phyloP scores from a whole-genome alignment of 108 stramenopile genomes.

The Discostella stelligeroides region DNA sequence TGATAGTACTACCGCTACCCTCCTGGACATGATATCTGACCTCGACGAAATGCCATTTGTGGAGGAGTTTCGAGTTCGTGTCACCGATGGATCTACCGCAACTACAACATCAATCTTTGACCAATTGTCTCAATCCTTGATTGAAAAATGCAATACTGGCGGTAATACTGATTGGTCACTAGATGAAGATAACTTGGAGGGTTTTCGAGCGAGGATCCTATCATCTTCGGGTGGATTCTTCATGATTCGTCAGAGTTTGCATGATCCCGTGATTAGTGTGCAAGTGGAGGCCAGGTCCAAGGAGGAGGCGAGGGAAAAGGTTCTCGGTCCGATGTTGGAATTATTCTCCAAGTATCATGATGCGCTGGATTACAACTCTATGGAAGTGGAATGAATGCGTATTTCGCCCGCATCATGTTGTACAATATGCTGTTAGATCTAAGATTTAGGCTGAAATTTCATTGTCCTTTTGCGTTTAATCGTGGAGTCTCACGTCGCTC shows the following conservation, averaged over 20 bases:
- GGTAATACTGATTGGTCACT: conserved; percentile 52
- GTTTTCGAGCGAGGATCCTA: conserved; percentile 72
- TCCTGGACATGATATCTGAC: conserved; percentile 66
- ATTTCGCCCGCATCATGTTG: too few species aligned
- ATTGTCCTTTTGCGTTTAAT: too few species aligned
- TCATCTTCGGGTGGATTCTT: conserved; percentile 71
- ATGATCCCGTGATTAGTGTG: conserved; percentile 82
- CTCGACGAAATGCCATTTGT: conserved; percentile 71
- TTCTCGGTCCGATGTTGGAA: conserved; percentile 56
- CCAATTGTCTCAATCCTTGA: conserved; percentile 35
- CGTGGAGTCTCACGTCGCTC: too few species aligned
- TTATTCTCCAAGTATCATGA: conserved; percentile 35
- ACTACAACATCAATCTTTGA: conserved; percentile 60
- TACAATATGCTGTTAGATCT: too few species aligned
- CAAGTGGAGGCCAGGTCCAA: conserved; percentile 73
- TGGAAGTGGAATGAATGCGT: too few species aligned
- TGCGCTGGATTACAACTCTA: conserved; percentile 37
- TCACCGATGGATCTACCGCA: conserved; percentile 63
- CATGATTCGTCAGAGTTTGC: conserved; percentile 83
- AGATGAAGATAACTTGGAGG: conserved; percentile 80
- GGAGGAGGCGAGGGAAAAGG: conserved; percentile 40
- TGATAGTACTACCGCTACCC: too few species aligned
- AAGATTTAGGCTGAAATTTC: too few species aligned
- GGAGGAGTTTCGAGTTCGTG: conserved; percentile 63
- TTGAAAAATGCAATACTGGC: conserved; percentile 27